Evolutionary conservation across 768 basidiomycete species (phyloP), one percentile per base, ranked within the genome.

Genomic region (Mycena alexandri): DNA sequence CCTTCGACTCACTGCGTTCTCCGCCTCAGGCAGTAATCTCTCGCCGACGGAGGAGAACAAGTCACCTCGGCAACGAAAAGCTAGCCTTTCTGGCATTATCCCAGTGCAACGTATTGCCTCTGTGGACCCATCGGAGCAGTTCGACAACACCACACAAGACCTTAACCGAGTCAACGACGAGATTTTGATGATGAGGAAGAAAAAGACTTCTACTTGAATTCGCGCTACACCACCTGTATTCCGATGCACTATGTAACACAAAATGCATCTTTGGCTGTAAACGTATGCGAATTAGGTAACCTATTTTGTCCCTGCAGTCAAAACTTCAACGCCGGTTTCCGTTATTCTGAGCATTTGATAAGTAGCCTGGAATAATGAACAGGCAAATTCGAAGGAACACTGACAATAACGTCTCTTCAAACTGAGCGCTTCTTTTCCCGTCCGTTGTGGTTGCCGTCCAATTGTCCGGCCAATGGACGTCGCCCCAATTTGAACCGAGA

Each of bases 371-470:
- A 48, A 29, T 29, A 29, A 38, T 19, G 17, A 55, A 17, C 22
- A 41, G 46, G 21, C 53, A 50, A 47, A 24, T n/a, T 16, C 29
- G n/a, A 17, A 24, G 3, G 42, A n/a, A 55, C 43, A 87, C 95
- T 73, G 74, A 96, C 96, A 99, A 79, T 41, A 99, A 82, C 1
- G 97, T 98, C 75, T 99, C 98, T 78, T 99, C 98, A 75, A 98
- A 99, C 75, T 99, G 98, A 1, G 98, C 98, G 67, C 94, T 96
- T 62, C 87, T 84, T 77, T 92, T 93, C 24, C 96, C 97, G 79
- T 98, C 97, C 14, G 86, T 79, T 6, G 98, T 99, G 22, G 92
- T 94, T 1, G 96, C 95, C 3, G 97, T 99, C 97, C 97, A 99
- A 75, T 95, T 91, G 77, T 97, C 95, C 36, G 92, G 91, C 96